Conservation (phyloP, 768 basidiomycete species). For the Gloeophyllum trabeum region DNA sequence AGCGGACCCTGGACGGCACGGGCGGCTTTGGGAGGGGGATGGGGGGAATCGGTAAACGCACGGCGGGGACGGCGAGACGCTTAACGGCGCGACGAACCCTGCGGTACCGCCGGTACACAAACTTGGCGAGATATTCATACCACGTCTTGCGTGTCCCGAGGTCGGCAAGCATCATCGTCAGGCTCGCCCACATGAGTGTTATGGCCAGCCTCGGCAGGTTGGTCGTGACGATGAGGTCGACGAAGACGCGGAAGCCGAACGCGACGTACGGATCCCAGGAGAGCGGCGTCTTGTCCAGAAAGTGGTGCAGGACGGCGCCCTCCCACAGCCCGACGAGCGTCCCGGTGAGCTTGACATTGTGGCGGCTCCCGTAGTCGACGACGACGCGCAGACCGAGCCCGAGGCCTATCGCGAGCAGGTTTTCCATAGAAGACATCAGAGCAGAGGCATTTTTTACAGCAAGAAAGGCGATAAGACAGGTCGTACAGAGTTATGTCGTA, state of each 20-base stretch:
- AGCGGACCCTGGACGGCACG: slow-evolving; percentile 6
- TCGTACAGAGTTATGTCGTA: no score
- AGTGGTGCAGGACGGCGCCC: slow-evolving; percentile 64
- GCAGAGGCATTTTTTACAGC: no score
- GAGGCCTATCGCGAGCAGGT: slow-evolving; percentile 52
- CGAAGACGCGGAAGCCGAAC: slow-evolving; percentile 55
- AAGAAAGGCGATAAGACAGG: no score
- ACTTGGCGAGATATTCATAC: slow-evolving; percentile 23
- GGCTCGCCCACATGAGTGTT: slow-evolving; percentile 39
- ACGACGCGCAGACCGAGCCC: slow-evolving; percentile 58
- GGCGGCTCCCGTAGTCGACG: slow-evolving; percentile 37
- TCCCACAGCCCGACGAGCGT: slow-evolving; percentile 73
- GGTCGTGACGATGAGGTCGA: slow-evolving; percentile 61
- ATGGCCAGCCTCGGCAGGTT: slow-evolving; percentile 32
- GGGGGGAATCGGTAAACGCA: background rate
- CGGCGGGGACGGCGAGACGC: slow-evolving; percentile 4
- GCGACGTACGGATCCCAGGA: slow-evolving; percentile 65
- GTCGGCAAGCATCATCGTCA: slow-evolving; percentile 44
- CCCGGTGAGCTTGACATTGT: slow-evolving; percentile 41
- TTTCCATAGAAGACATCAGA: no score
- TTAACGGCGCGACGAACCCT: slow-evolving; percentile 11
- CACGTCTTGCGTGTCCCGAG: slow-evolving; percentile 34
- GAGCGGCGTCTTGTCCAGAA: slow-evolving; percentile 50
- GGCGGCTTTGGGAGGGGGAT: background rate
- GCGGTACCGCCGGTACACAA: slow-evolving; percentile 13